A percentile compares a stretch with the other conserved stretches of the same genome.
Conservation (phyloP, 306 rosid species). For the Prosopis cineraria region DNA sequence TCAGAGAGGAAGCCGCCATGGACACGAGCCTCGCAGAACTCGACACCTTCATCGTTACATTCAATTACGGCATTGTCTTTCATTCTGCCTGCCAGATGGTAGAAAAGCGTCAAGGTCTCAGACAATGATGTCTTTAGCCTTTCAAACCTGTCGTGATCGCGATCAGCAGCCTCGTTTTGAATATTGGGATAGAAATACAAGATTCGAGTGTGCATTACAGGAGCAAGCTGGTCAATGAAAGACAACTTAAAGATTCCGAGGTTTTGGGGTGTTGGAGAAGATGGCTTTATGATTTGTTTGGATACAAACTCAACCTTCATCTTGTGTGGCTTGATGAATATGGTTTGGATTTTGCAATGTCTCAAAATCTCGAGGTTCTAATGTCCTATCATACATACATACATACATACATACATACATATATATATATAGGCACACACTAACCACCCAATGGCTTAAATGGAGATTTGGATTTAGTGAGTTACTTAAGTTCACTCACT, state of each 20-base stretch:
- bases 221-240: neutral
- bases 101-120: slow-evolving; percentile 30
- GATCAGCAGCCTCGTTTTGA: neutral
- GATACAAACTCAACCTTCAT: neutral
- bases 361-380: neutral
- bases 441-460: no score
- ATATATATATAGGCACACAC: no score
- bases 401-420: no score
- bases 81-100: slow-evolving; percentile 51
- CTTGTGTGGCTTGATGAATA: neutral
- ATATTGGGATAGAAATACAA: slow-evolving; percentile 20
- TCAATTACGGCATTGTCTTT: slow-evolving; percentile 29
- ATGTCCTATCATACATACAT: no score
- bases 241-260: slow-evolving; percentile 1
- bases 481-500: no score
- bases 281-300: slow-evolving; percentile 7
- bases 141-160: neutral
- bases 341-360: neutral
- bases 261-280: neutral
- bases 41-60: slow-evolving; percentile 40
- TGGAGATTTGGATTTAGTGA: no score
- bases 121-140: slow-evolving; percentile 39
- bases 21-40: slow-evolving; percentile 38
- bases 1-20: slow-evolving; percentile 13
- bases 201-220: neutral